These are phyloP conservation scores for Leptodermis oblonga DNA, from an alignment of 257 asterid genomes.

Conservation along the genomic window DNA sequence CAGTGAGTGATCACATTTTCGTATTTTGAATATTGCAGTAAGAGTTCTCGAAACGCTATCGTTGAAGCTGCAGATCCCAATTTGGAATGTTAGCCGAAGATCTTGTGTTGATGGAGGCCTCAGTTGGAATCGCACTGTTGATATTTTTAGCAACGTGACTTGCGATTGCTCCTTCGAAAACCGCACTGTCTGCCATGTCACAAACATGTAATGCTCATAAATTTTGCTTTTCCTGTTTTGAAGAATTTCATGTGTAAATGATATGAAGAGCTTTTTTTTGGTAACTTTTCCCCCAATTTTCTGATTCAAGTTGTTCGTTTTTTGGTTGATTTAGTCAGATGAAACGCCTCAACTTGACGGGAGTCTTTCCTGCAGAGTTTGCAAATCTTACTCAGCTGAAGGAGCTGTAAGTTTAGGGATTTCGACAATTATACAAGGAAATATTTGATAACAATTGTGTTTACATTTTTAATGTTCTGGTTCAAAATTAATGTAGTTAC, in stretches of 20 bases:
- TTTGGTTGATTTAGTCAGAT: slow-evolving; percentile 37
- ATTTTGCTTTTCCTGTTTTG: not conserved
- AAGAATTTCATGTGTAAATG: no score
- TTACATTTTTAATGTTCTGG: not conserved
- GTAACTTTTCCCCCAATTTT: not conserved
- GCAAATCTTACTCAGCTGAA: slow-evolving; percentile 45
- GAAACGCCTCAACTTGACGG: slow-evolving; percentile 62
- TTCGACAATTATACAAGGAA: no score
- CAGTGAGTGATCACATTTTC: not conserved
- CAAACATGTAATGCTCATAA: slow-evolving; percentile 55
- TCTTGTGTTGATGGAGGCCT: slow-evolving; percentile 51
- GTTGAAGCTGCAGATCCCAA: slow-evolving; percentile 40
- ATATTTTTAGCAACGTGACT: slow-evolving; percentile 26
- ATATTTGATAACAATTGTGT: not conserved
- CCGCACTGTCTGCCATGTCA: slow-evolving; percentile 64
- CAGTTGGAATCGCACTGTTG: slow-evolving; percentile 26
- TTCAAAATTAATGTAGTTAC: not conserved
- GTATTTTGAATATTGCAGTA: slow-evolving; percentile 43
- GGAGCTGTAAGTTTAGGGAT: slow-evolving; percentile 49
- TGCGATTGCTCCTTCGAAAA: slow-evolving; percentile 58
- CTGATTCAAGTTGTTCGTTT: slow-evolving; percentile 6
- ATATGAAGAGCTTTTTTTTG: not conserved
- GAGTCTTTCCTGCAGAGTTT: slow-evolving; percentile 66
- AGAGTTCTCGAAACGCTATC: slow-evolving; percentile 51
- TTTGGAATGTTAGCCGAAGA: slow-evolving; percentile 45